Evolutionary conservation across 805 yeast species (phyloP), one percentile per base, ranked within the genome.

Genomic region (Kuraishia capsulata): DNA sequence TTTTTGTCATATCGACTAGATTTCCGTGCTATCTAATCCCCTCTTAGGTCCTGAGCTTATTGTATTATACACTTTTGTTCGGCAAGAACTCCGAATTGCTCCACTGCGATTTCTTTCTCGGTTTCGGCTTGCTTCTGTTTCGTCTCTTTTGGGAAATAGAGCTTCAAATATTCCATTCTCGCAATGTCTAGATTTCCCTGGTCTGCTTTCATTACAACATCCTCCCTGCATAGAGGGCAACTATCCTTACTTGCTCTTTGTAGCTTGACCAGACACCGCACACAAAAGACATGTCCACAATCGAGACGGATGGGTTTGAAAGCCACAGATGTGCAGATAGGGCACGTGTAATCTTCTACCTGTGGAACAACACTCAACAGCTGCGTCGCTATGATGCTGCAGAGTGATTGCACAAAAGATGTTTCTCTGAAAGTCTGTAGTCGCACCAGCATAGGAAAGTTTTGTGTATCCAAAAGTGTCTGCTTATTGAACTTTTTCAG

Each of bases 401-500:
- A 77, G 19, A 78, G 65, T 17, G 69, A 64, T 44, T 67, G 70
- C 0, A 80, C 71, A 33, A 79, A 54, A 5, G 78, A 70, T 9
- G 57, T 52, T n/a, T 74, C 70, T 6, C 62, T 59, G 40, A 67
- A 59, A 40, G 69, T 72, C 40, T 65, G 67, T 31, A 58, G 48
- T 11, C 61, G 53, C 33, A 66, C 53, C 41, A 70, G 51, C 31
- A 61, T 54, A 2, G 81, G 79, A 47, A 75, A 71, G 4, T 56
- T 41, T 30, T 70, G 64, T 0, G 78, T 62, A 23, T 68, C 65
- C 21, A 81, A 57, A 5, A 73, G 59, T 1, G 90, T 82, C 48
- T 75, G 80, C 52, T 82, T 82, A 47, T 83, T 88, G 48, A 83
- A 82, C 51, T 82, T 82, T 52, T 82, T 81, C 50, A 81, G 62